A percentile compares a stretch with the other conserved stretches of the same genome.
Evolutionary conservation across 2,329 filamentous ascomycete species (phyloP).

Genomic region (Colletotrichum karsti): DNA sequence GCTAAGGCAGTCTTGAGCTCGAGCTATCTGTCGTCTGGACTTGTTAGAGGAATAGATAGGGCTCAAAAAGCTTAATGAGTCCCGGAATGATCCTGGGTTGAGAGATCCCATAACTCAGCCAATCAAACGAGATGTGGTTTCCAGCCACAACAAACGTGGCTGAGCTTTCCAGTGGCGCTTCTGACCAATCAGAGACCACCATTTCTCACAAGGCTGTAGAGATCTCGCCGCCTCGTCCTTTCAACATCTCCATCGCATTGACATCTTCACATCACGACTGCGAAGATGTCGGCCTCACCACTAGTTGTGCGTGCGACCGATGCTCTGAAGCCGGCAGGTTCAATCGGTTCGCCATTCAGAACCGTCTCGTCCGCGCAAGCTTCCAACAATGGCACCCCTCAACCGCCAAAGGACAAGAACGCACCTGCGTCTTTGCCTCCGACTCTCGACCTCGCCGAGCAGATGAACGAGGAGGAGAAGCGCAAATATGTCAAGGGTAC

Average conservation of each 20-base stretch:
- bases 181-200: not conserved
- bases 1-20: no score
- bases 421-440: conserved; percentile 39
- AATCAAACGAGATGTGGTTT: not conserved
- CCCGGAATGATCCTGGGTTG: no score
- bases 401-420: conserved; percentile 33
- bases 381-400: conserved; percentile 55
- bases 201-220: conserved; percentile 25
- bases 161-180: not conserved
- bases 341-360: conserved; percentile 55
- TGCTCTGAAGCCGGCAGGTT: conserved; percentile 39
- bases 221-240: not conserved
- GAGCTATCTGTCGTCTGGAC: no score
- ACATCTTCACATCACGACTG: not conserved
- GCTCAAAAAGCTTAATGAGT: no score
- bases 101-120: not conserved
- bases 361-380: conserved; percentile 47
- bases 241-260: not conserved
- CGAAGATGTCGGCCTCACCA: conserved; percentile 56
- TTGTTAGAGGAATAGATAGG: no score
- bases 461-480: conserved; percentile 83
- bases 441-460: conserved; percentile 74
- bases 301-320: conserved; percentile 51
- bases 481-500: conserved; percentile 89
- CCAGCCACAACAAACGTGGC: not conserved